Evolutionary conservation across 768 basidiomycete species (phyloP), one percentile per base, ranked within the genome.

Genomic region (Boletus pseudopeckii): DNA sequence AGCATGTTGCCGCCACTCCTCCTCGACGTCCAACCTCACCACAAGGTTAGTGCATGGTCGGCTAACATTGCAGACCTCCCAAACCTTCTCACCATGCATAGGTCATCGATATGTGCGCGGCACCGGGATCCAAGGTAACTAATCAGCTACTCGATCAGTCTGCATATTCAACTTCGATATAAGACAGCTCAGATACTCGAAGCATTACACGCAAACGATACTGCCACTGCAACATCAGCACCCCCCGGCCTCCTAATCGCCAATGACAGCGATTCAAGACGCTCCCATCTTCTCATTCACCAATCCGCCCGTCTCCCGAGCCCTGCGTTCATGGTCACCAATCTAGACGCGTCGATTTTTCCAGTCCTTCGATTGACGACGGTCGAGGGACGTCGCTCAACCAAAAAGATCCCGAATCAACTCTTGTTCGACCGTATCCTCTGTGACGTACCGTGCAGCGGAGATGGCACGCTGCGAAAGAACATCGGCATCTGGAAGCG

Each of bases 1-100:
- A 96, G 92, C 68, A 99, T 99, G 97, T 76, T 99, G n/a, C 97
- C 97, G 6, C 96, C 97, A 1, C 80, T 99, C 2, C 85, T 98
- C 61, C 81, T 99, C 33, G 90, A 93, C 51, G 92, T 98, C n/a
- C 78, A 91, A 64, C 92, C 97, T 0, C 89, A 97, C 67, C 96
- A 98, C 68, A 77, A 75, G 63, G 89, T 85, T 64, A 47, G 78
- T 72, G 11, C 10, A 28, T n/a, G 38, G 8, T 45, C 48, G 33
- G 41, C 11, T 42, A 33, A 22, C 36, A 4, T 44, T 22, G 22
- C 42, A 18, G 36, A n/a, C n/a, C 38, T 51, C n/a, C 34, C 28
- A 26, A 18, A 22, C 22, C 1, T 36, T 52, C 37, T 52, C 42
- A 45, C 18, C 51, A 45, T 17, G 18, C 2, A 52, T 42, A 90